Percentiles rank a stretch among this genome's conserved stretches.
These are phyloP conservation scores for Quaeritorhiza haematococci DNA, from an alignment of 371 early-diverging fungal species.

Conservation along the genomic window DNA sequence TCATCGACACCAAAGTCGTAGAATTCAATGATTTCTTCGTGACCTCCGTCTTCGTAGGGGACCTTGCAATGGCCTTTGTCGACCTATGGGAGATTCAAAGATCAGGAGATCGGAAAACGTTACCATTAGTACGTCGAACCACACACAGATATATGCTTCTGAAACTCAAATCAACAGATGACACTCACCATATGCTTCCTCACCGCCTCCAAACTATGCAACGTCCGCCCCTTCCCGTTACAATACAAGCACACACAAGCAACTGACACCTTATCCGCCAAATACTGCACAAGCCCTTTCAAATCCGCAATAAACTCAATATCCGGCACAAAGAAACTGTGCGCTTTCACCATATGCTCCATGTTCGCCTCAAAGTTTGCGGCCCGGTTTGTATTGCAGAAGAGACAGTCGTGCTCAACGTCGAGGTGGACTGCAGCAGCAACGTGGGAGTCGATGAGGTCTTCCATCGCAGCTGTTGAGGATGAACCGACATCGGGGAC, in stretches of 20 bases:
- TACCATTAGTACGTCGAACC: no score
- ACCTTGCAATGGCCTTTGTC: constrained; percentile 93
- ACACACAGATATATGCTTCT: no score
- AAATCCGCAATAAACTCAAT: constrained; percentile 86
- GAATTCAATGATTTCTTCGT: constrained; percentile 88
- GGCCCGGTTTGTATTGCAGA: constrained; percentile 56
- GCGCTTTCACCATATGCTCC: constrained; percentile 83
- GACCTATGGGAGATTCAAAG: constrained; percentile 41
- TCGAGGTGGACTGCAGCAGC: constrained; percentile 52
- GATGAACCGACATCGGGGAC: no score
- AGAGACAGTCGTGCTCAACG: constrained; percentile 90
- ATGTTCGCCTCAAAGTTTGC: constrained; percentile 55
- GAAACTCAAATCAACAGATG: no score
- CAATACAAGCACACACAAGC: constrained; percentile 93
- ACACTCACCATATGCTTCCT: constrained; percentile 83
- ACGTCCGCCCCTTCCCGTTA: constrained; percentile 81
- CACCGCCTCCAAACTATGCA: constrained; percentile 85
- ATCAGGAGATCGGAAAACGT: neutral
- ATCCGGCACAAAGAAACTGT: constrained; percentile 95
- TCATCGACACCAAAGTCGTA: constrained; percentile 73
- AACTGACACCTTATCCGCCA: constrained; percentile 89
- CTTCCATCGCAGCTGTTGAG: no score
- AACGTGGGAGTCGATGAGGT: no score
- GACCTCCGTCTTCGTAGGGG: constrained; percentile 81
- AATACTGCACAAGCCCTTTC: constrained; percentile 79